Base-by-base conservation (phyloP, 2,329 filamentous ascomycete genomes). In the Penicillium sp. region DNA sequence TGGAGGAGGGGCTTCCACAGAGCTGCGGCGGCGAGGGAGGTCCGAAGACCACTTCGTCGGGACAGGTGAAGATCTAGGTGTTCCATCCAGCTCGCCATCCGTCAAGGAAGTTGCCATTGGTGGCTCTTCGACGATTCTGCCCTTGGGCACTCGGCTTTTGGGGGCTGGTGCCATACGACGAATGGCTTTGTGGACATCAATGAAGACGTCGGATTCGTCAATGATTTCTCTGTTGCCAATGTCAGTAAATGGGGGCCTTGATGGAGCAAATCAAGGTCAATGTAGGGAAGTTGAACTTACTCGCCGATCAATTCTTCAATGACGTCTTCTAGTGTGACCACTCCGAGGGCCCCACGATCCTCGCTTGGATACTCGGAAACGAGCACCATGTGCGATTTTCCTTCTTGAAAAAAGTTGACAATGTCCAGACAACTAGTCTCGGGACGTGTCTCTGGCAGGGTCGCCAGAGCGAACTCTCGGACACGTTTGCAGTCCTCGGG, bases 371-470 rank as follows among this genome's bases (percentile, higher is more conserved):
- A 85, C 70, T 96, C 91, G 0, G 94, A 97, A 8, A 98, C 95
- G 31, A 99, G 82, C 0, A 98, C 94, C 93, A 99, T 96, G 76
- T 99, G 95, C 1, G 93, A 96, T 76, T 99, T 99, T 69, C 95
- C 95, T 81, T 99, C 95, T 76, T 99, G 95, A 81, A 99, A 99
- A 78, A 97, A 99, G 79, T 99, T 99, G 79, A 99, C 92, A 70
- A 99, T 98, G 75, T 99, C 95, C 57, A 99, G 79, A 74, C 95
- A 99, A 79, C 93, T 97, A 0, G 95, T 99, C 73, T 97, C 92
- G 0, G 95, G 92, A 10, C 91, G 87, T 0, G 95, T 99, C 76
- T 99, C 95, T 1, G 96, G 95, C 6, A 99, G 86, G 0, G 95
- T 97, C 14, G 95, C 95, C 53, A 99, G 83, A 7, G 92, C 88